Evolutionary conservation across 208 protist genomes (phyloP).

Genomic region (Acanthamoeba divionensis): DNA sequence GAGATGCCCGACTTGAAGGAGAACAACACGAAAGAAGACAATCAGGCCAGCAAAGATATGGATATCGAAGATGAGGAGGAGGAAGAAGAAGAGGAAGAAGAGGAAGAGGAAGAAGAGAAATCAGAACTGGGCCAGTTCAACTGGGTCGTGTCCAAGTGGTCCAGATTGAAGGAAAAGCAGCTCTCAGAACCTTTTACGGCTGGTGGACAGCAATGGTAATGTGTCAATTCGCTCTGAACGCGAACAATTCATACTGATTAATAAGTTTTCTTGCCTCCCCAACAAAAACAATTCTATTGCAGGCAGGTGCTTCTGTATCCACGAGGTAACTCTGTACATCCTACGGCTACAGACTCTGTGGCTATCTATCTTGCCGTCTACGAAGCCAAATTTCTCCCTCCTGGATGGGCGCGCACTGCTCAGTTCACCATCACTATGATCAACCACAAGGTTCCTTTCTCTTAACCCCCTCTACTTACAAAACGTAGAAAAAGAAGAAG

Average conservation of each 20-base stretch:
- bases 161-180: neutral
- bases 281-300: neutral
- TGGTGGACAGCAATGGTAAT: neutral
- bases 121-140: neutral
- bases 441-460: neutral
- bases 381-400: neutral
- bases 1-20: too few relatives aligned
- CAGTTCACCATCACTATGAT: slow-evolving; percentile 11
- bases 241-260: neutral
- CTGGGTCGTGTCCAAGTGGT: neutral
- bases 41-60: neutral
- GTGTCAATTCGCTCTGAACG: neutral
- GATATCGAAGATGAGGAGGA: neutral
- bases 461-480: neutral
- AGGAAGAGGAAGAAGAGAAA: neutral
- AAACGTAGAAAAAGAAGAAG: too few relatives aligned
- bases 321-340: neutral
- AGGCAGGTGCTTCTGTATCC: neutral
- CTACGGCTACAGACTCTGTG: neutral
- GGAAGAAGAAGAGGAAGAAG: neutral
- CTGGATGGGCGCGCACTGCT: neutral
- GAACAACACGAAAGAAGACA: too few relatives aligned
- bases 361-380: neutral
- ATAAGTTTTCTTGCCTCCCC: neutral
- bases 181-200: neutral